A percentile compares a stretch with the other conserved stretches of the same genome.
These are phyloP conservation scores for Gamsiella multidivaricata DNA, from an alignment of 192 early-diverging fungal genomes.

Conservation along the genomic window DNA sequence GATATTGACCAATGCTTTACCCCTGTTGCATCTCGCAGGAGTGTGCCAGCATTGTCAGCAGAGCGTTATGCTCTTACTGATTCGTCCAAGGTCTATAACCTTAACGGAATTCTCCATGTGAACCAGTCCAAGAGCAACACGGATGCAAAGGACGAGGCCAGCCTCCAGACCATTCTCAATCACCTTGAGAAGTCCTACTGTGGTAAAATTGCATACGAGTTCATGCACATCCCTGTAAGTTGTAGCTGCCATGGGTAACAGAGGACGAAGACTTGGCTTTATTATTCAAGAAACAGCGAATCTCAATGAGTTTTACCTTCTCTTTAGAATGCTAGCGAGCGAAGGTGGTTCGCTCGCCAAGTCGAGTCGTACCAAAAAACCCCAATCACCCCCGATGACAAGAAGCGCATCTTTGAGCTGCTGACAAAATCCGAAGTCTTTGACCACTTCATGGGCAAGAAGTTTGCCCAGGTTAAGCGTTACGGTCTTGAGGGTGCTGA, in stretches of 20 bases:
- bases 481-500: conserved; percentile 98
- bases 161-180: conserved; percentile 72
- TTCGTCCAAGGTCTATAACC: conserved; percentile 63
- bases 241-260: neutral
- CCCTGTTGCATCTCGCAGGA: conserved; percentile 26
- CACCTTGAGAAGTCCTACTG: conserved; percentile 81
- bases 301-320: neutral
- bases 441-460: conserved; percentile 98
- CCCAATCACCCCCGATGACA: conserved; percentile 66
- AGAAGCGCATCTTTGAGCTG: conserved; percentile 81
- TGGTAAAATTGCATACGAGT: conserved; percentile 93
- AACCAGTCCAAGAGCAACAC: conserved; percentile 61
- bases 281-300: neutral
- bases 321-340: conserved; percentile 77
- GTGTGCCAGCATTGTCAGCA: conserved; percentile 81
- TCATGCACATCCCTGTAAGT: conserved; percentile 88
- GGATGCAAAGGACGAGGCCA: conserved; percentile 63
- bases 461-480: conserved; percentile 95
- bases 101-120: conserved; percentile 82
- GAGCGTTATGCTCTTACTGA: conserved; percentile 84
- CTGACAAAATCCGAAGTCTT: conserved; percentile 88
- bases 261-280: neutral
- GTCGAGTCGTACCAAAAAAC: conserved; percentile 82
- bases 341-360: conserved; percentile 88
- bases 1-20: neutral